Evolutionary conservation across 495 filamentous ascomycete genomes (phyloP).

Genomic region (Annulohypoxylon stygium): DNA sequence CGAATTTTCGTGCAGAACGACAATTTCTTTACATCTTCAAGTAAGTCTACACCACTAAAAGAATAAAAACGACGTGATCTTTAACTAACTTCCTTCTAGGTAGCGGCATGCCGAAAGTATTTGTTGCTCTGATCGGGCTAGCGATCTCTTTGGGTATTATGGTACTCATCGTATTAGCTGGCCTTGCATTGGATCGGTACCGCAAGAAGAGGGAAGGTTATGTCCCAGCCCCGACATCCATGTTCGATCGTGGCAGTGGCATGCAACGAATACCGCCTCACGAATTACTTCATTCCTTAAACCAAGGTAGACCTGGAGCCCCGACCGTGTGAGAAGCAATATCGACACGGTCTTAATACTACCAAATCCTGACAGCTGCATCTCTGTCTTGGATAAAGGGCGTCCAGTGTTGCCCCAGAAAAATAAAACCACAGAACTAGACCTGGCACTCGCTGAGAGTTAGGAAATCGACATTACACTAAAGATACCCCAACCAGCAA

Average conservation of each 20-base stretch:
- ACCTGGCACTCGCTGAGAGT: slow-evolving; percentile 15
- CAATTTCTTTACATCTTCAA: slow-evolving; percentile 65
- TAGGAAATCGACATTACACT: slow-evolving; percentile 31
- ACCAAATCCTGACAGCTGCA: not conserved
- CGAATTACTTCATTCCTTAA: slow-evolving; percentile 74
- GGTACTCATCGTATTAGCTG: slow-evolving; percentile 87
- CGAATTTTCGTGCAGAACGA: slow-evolving; percentile 81
- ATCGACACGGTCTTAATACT: slow-evolving; percentile 4
- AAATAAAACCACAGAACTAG: slow-evolving; percentile 21
- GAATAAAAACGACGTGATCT: slow-evolving; percentile 44
- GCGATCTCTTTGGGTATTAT: slow-evolving; percentile 88
- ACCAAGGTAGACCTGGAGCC: slow-evolving; percentile 54
- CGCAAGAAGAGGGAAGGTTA: slow-evolving; percentile 91
- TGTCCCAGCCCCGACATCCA: slow-evolving; percentile 78
- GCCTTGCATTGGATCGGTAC: slow-evolving; percentile 84
- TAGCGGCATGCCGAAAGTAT: slow-evolving; percentile 79
- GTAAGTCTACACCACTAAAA: slow-evolving; percentile 48
- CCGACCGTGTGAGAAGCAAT: slow-evolving; percentile 55
- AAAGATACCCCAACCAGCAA: slow-evolving; percentile 45
- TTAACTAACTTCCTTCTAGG: slow-evolving; percentile 53
- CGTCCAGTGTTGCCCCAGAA: slow-evolving; percentile 9
- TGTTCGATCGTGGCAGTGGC: slow-evolving; percentile 78
- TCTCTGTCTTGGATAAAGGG: slow-evolving; percentile 5
- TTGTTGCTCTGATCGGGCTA: slow-evolving; percentile 92
- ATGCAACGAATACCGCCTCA: slow-evolving; percentile 85